A percentile compares a stretch with the other conserved stretches of the same genome.
phyloP scores from a whole-genome alignment of 257 asterid genomes.

The Paulownia fortunei region DNA sequence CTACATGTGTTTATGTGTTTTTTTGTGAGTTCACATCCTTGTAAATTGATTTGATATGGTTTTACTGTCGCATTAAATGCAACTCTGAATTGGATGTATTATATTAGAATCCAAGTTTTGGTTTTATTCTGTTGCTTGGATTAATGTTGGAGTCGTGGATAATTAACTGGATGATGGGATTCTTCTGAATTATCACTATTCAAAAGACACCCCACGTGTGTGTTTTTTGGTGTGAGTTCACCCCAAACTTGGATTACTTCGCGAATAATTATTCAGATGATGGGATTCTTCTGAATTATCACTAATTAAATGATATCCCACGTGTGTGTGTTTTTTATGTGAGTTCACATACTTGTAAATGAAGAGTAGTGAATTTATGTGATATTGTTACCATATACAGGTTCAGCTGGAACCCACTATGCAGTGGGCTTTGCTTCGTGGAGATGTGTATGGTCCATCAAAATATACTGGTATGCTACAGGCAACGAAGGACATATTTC shows the following conservation, averaged over 20 bases:
- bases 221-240: not conserved
- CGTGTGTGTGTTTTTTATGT: not conserved
- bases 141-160: not conserved
- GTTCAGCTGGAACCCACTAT: slow-evolving; percentile 82
- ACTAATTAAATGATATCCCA: not conserved
- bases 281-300: not conserved
- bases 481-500: slow-evolving; percentile 70
- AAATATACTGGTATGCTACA: slow-evolving; percentile 72
- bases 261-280: too few species aligned
- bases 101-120: not conserved
- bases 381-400: slow-evolving; percentile 36
- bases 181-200: not conserved
- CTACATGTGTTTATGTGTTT: too few species aligned
- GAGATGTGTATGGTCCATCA: slow-evolving; percentile 48
- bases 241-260: not conserved
- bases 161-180: not conserved
- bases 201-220: not conserved
- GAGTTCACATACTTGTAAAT: not conserved
- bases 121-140: too few species aligned
- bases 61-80: not conserved
- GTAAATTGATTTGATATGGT: too few species aligned
- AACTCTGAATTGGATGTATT: not conserved
- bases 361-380: slow-evolving; percentile 13
- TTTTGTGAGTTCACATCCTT: too few species aligned
- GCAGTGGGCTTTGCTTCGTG: slow-evolving; percentile 63